Percentiles rank a stretch among this genome's conserved stretches.
phyloP scores from a whole-genome alignment of 2,329 filamentous ascomycete genomes.

The Fusarium setosum region DNA sequence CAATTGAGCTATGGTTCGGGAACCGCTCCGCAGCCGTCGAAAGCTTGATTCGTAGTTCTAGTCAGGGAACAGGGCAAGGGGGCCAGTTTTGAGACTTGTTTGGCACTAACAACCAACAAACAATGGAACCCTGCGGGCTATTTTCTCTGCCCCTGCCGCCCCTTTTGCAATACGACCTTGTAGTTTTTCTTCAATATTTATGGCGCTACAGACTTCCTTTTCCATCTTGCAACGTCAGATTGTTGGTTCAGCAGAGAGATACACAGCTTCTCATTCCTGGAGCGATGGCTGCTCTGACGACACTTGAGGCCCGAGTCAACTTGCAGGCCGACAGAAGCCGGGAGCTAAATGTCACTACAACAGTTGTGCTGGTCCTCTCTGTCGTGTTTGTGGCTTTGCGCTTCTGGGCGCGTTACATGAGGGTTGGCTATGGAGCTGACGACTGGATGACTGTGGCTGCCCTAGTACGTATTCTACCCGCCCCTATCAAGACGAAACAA shows the following conservation, averaged over 20 bases:
- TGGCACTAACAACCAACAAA: not conserved
- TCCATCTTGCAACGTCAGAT: not conserved
- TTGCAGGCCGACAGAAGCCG: slow-evolving; percentile 6
- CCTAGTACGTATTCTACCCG: slow-evolving; percentile 7
- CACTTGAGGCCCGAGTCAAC: not conserved
- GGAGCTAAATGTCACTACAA: slow-evolving; percentile 18
- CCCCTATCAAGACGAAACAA: not conserved
- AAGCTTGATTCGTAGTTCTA: too few species aligned
- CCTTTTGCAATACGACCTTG: not conserved
- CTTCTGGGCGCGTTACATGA: slow-evolving; percentile 17
- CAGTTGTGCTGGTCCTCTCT: slow-evolving; percentile 6
- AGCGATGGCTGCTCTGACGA: not conserved
- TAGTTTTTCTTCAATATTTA: not conserved
- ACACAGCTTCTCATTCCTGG: not conserved
- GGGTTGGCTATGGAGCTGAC: slow-evolving; percentile 13
- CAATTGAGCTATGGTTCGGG: too few species aligned
- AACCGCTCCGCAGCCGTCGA: too few species aligned
- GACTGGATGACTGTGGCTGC: slow-evolving; percentile 26
- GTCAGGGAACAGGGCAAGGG: not conserved
- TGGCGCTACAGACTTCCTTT: not conserved
- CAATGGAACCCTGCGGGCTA: not conserved
- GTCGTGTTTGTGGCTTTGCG: slow-evolving; percentile 16
- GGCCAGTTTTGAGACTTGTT: not conserved
- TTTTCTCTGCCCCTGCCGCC: not conserved
- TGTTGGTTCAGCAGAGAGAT: not conserved